Evolutionary conservation across 2,329 filamentous ascomycete genomes (phyloP).

Genomic region (Fonsecaea erecta): DNA sequence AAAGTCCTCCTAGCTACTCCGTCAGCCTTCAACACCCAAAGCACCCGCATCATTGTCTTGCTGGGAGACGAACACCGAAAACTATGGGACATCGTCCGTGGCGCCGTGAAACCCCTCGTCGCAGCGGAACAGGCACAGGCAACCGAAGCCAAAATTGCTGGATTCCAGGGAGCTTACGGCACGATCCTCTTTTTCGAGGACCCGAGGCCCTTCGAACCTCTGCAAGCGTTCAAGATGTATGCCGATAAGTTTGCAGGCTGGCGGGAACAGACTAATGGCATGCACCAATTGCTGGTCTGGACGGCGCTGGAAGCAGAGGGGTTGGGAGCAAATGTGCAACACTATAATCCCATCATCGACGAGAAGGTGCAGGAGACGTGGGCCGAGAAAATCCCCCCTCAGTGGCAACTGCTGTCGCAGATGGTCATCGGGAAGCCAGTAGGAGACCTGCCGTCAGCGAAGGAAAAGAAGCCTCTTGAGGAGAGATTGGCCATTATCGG

Average conservation of each 20-base stretch:
- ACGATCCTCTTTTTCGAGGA: constrained; percentile 85
- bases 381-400: constrained; percentile 62
- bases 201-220: constrained; percentile 64
- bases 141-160: constrained; percentile 3
- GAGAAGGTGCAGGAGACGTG: constrained; percentile 67
- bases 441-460: constrained; percentile 1
- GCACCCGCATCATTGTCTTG: constrained; percentile 76
- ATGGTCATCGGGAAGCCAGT: constrained; percentile 71
- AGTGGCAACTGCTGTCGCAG: constrained; percentile 79
- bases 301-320: too few relatives aligned
- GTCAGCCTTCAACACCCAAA: constrained; percentile 85
- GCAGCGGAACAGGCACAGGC: neutral
- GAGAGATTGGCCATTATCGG: constrained; percentile 10
- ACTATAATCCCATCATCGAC: too few relatives aligned
- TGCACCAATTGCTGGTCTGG: constrained; percentile 73
- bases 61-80: constrained; percentile 81
- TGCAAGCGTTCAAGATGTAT: constrained; percentile 65
- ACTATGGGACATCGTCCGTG: constrained; percentile 72
- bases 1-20: constrained; percentile 69
- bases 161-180: neutral
- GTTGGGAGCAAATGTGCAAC: too few relatives aligned
- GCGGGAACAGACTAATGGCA: constrained; percentile 76
- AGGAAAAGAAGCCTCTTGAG: constrained; percentile 16
- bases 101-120: neutral
- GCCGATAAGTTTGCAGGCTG: constrained; percentile 78